Percentiles rank a stretch among this genome's conserved stretches.
These are phyloP conservation scores for Aspergillus fructus DNA, from an alignment of 2,329 filamentous ascomycete species.

Conservation along the genomic window DNA sequence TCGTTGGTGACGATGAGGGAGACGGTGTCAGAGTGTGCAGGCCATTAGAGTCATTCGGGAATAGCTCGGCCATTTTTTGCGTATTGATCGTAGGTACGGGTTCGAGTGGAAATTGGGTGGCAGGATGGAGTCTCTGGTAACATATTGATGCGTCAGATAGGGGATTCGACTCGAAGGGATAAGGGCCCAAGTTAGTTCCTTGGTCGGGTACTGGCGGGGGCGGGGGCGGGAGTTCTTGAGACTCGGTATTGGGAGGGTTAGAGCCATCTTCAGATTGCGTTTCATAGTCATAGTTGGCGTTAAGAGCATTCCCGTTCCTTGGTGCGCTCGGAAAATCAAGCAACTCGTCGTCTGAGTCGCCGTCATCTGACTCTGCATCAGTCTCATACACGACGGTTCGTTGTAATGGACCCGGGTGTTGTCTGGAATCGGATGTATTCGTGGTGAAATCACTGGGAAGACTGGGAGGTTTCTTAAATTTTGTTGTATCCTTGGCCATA, in stretches of 20 bases:
- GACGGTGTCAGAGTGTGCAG: slow-evolving; percentile 12
- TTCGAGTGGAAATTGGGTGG: slow-evolving; percentile 38
- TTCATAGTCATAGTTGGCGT: neutral
- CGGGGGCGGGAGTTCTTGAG: slow-evolving; percentile 32
- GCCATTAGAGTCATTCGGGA: slow-evolving; percentile 30
- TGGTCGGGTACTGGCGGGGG: slow-evolving; percentile 19
- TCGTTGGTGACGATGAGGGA: slow-evolving; percentile 10
- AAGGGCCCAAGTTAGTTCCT: slow-evolving; percentile 24
- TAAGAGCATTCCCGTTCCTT: neutral
- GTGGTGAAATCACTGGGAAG: neutral
- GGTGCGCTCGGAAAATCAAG: slow-evolving; percentile 16
- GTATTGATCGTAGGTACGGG: slow-evolving; percentile 36
- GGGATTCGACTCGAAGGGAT: slow-evolving; percentile 27
- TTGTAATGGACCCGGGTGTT: slow-evolving; percentile 16
- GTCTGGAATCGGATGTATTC: neutral
- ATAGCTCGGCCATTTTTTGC: slow-evolving; percentile 39
- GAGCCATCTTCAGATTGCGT: slow-evolving; percentile 9
- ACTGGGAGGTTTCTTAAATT: too few species aligned
- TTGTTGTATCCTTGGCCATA: neutral
- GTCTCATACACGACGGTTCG: slow-evolving; percentile 44
- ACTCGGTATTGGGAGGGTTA: slow-evolving; percentile 24
- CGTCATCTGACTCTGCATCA: slow-evolving; percentile 40
- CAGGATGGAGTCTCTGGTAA: slow-evolving; percentile 35
- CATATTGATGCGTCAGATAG: slow-evolving; percentile 39
- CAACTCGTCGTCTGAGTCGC: slow-evolving; percentile 26